Conservation (phyloP, 805 yeast genomes). For the Candida takata region DNA sequence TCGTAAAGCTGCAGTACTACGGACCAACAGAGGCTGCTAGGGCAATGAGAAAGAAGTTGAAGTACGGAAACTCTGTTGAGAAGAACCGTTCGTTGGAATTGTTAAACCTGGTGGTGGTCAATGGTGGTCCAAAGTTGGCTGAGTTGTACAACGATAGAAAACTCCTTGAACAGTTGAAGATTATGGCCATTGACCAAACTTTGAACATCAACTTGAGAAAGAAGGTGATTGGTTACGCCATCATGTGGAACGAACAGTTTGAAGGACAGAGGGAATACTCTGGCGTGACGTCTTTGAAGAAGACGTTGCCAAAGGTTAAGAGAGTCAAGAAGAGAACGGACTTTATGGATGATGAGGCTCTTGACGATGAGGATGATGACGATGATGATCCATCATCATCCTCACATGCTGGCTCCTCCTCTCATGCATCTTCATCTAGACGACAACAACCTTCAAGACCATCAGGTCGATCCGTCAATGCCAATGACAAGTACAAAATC, state of each 20-base stretch:
- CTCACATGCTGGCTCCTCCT: conserved; percentile 12
- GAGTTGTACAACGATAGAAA: conserved; percentile 60
- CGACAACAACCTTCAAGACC: neutral
- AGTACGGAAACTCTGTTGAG: conserved; percentile 65
- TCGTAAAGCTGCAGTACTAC: conserved; percentile 31
- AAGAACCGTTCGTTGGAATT: conserved; percentile 63
- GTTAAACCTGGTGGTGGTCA: conserved; percentile 53
- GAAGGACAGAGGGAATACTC: conserved; percentile 40
- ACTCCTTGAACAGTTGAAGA: conserved; percentile 54
- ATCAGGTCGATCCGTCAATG: neutral
- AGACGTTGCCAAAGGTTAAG: conserved; percentile 32
- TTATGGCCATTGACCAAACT: conserved; percentile 34
- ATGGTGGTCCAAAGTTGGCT: conserved; percentile 33
- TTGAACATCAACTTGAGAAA: conserved; percentile 44
- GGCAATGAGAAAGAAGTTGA: conserved; percentile 80
- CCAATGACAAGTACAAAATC: conserved; percentile 46
- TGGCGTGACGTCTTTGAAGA: conserved; percentile 41
- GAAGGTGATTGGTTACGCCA: conserved; percentile 43
- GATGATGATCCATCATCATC: no score
- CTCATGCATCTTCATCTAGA: conserved; percentile 12
- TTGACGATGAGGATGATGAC: conserved; percentile 24
- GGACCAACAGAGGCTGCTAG: conserved; percentile 74
- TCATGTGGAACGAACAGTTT: conserved; percentile 63
- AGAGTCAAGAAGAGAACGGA: conserved; percentile 18
- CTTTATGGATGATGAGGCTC: conserved; percentile 47